Percentiles rank a stretch among this genome's conserved stretches.
Evolutionary conservation across 1,139 yeast genomes (phyloP).

Genomic region (Taphrina sp.): DNA sequence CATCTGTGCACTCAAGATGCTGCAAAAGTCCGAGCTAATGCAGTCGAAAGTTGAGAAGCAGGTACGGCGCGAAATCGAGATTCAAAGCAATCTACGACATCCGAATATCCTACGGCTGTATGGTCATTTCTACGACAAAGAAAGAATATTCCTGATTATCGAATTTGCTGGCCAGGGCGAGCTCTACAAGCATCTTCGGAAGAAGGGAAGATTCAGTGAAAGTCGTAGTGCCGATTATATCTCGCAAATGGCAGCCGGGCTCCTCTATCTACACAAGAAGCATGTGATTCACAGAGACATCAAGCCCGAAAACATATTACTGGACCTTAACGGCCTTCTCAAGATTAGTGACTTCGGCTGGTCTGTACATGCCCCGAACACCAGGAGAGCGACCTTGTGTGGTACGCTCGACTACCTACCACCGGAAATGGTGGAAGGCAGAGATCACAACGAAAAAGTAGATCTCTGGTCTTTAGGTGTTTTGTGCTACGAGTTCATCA

Average conservation of each 20-base stretch:
- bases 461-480: constrained; percentile 95
- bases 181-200: constrained; percentile 67
- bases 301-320: constrained; percentile 83
- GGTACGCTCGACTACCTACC: constrained; percentile 94
- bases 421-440: constrained; percentile 90
- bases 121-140: constrained; percentile 79
- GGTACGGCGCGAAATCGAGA: constrained; percentile 85
- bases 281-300: constrained; percentile 86
- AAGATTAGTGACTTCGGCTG: constrained; percentile 95
- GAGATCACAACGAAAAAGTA: constrained; percentile 72
- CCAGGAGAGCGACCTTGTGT: constrained; percentile 74
- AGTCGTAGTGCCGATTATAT: constrained; percentile 73
- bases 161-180: constrained; percentile 90
- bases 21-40: constrained; percentile 76
- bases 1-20: constrained; percentile 84
- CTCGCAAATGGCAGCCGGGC: constrained; percentile 77
- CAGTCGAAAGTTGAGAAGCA: constrained; percentile 81
- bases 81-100: constrained; percentile 73
- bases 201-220: constrained; percentile 66
- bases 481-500: constrained; percentile 77
- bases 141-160: constrained; percentile 74
- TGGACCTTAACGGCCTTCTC: constrained; percentile 68
- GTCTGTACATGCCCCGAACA: constrained; percentile 69
- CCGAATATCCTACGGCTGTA: constrained; percentile 74
- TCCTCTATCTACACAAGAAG: constrained; percentile 70